These are phyloP conservation scores for Narthecium ossifragum DNA, from an alignment of 106 monocot genomes.

Conservation along the genomic window DNA sequence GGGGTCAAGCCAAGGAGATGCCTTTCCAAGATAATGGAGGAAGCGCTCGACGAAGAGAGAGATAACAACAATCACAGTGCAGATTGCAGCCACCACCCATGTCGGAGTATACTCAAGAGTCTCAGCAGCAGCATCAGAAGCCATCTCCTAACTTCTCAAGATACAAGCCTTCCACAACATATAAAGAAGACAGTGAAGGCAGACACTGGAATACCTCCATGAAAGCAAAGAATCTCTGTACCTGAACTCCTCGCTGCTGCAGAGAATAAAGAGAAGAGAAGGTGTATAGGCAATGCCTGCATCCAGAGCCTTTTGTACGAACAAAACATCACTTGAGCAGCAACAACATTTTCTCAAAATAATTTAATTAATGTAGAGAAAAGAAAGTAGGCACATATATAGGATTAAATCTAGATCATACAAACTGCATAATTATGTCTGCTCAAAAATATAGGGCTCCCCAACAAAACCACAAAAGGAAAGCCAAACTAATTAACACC, in stretches of 20 bases:
- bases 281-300: too few species aligned
- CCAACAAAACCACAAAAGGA: too few species aligned
- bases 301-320: too few species aligned
- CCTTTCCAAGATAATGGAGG: constrained; percentile 41
- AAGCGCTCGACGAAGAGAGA: constrained; percentile 26
- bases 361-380: too few species aligned
- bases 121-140: not conserved
- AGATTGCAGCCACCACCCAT: constrained; percentile 32
- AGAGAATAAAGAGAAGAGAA: constrained; percentile 1
- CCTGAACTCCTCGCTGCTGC: not conserved
- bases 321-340: too few species aligned
- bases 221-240: not conserved
- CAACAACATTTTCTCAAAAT: too few species aligned
- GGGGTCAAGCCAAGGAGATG: not conserved
- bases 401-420: too few species aligned
- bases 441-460: too few species aligned
- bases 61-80: constrained; percentile 29
- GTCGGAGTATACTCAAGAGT: constrained; percentile 32
- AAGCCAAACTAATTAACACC: too few species aligned
- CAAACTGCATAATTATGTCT: too few species aligned
- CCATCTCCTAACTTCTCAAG: not conserved
- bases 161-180: not conserved
- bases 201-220: not conserved
- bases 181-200: not conserved
- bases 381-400: too few species aligned